Evolutionary conservation across 108 stramenopile species (phyloP).

Genomic region (Schizochytrium sp.): DNA sequence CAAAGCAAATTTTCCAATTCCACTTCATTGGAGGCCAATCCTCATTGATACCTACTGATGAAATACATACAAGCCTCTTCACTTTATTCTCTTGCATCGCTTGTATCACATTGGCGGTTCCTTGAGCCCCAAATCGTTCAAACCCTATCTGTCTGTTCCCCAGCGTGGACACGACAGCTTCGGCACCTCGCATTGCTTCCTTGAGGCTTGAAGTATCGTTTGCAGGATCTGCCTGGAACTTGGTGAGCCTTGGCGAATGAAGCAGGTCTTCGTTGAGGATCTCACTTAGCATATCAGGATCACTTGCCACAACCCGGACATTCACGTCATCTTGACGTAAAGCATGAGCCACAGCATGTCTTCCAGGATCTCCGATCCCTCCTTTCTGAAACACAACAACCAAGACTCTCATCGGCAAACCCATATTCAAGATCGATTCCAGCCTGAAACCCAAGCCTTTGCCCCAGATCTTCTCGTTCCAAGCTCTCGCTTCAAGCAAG

Average conservation of each 20-base stretch:
- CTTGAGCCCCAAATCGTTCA: not conserved
- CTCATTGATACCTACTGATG: constrained; percentile 26
- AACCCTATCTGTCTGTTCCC: not conserved
- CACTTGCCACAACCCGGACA: not conserved
- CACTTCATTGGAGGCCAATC: constrained; percentile 18
- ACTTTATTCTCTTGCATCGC: not conserved
- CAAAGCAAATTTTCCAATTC: not conserved
- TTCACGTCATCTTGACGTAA: not conserved
- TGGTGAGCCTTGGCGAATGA: not conserved
- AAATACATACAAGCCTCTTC: constrained; percentile 1
- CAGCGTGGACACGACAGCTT: constrained; percentile 11
- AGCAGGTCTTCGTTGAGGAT: not conserved
- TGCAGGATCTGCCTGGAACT: constrained; percentile 21
- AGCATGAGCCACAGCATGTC: too few relatives aligned
- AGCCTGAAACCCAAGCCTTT: too few relatives aligned
- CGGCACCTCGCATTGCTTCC: not conserved
- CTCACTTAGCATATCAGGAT: constrained; percentile 34
- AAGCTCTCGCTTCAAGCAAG: too few relatives aligned
- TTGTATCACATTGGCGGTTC: not conserved
- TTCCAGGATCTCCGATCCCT: too few relatives aligned
- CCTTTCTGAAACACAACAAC: too few relatives aligned
- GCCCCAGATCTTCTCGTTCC: too few relatives aligned
- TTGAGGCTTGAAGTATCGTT: not conserved
- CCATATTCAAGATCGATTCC: too few relatives aligned
- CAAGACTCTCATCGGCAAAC: too few relatives aligned